Evolutionary conservation across 2,329 filamentous ascomycete genomes (phyloP), one percentile per base, ranked within the genome.

Genomic region (Verticillium dahliae): DNA sequence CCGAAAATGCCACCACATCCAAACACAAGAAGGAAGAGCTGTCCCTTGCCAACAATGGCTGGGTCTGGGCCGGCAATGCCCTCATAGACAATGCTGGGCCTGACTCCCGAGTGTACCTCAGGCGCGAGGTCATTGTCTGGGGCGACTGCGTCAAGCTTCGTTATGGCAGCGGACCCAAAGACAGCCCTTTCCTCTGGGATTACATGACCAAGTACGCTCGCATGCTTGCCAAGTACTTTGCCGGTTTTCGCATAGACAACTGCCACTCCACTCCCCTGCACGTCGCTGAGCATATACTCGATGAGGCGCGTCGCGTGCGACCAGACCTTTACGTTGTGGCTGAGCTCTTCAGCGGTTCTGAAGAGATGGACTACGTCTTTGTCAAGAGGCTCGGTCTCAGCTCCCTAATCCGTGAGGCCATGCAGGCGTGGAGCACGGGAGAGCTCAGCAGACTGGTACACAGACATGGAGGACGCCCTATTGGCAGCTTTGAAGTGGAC

Each of bases 61-160:
- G 95, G 95, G 93, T 99, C 9, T 99, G 95, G 95, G 94, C 91
- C 62, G 94, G 94, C 6, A 96, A 98, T 76, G 94, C 95, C 1
- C 84, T 98, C 75, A 84, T 91, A 54, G 95, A 99, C 77, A 95
- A 98, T 70, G 95, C 95, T 35, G 96, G 96, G 0, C 90, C 92
- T 0, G 81, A 90, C 56, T 97, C 94, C 9, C 88, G 89, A 61
- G 92, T 94, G n/a, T 99, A 99, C 71, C 83, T 99, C n/a, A 86
- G 92, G 59, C 86, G 95, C 67, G 92, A 99, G 74, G 92, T 99
- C 63, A 98, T 99, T 67, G 90, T 97, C 35, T 99, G 95, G 95
- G 93, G 94, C 14, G 95, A 99, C 72, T 99, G 96, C 72, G 95
- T 98, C 65, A 99, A 99, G 79, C 83, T 99, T 60, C 88, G 95